phyloP scores from a whole-genome alignment of 345 rosid species.

The Trapa bicornis region DNA sequence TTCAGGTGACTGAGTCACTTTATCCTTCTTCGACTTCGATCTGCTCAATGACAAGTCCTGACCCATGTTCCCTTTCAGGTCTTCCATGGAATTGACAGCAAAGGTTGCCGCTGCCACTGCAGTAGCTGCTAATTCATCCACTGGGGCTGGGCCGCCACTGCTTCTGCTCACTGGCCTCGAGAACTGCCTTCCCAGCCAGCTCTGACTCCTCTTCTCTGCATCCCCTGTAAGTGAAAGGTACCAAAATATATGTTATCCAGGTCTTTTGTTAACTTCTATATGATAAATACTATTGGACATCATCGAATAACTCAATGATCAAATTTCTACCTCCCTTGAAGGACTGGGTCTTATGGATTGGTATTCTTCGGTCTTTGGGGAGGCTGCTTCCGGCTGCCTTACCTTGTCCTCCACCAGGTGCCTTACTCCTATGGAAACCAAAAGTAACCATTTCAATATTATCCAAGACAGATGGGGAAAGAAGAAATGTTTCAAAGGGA shows the following conservation, averaged over 20 bases:
- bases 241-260: too few species aligned
- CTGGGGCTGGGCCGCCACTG: constrained; percentile 1
- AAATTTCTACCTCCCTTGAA: constrained; percentile 25
- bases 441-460: too few species aligned
- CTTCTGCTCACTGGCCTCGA: constrained; percentile 23
- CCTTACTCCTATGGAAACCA: too few species aligned
- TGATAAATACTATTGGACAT: not conserved
- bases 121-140: constrained; percentile 15
- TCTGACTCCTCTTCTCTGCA: constrained; percentile 34
- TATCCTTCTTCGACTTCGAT: constrained; percentile 23
- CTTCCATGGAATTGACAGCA: constrained; percentile 13
- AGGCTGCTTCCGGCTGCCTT: too few species aligned
- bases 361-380: constrained; percentile 12
- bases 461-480: too few species aligned
- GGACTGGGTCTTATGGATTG: constrained; percentile 22
- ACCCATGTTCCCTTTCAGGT: not conserved
- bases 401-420: too few species aligned
- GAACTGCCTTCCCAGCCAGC: constrained; percentile 32
- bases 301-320: not conserved
- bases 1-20: constrained; percentile 2
- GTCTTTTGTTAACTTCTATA: not conserved
- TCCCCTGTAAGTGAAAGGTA: not conserved
- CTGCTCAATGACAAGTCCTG: constrained; percentile 8
- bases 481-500: not conserved
- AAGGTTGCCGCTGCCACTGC: constrained; percentile 46